These are phyloP conservation scores for Nelumbo lutea DNA, from an alignment of 164 flowering plant species.

Conservation along the genomic window DNA sequence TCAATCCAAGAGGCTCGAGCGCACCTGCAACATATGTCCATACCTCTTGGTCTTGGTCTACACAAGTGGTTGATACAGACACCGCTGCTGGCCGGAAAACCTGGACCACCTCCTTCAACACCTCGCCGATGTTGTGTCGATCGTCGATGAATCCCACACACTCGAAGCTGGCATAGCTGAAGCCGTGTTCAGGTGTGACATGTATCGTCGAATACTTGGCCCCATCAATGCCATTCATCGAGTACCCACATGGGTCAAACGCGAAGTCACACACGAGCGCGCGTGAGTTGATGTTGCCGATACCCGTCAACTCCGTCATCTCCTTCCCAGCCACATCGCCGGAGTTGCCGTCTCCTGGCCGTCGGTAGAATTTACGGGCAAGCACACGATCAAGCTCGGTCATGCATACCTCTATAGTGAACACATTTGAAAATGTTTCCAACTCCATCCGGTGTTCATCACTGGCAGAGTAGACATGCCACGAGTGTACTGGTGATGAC, in stretches of 20 bases:
- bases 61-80: slow-evolving; percentile 52
- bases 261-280: slow-evolving; percentile 72
- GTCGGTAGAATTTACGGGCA: slow-evolving; percentile 56
- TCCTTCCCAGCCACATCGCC: slow-evolving; percentile 63
- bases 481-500: slow-evolving; percentile 49
- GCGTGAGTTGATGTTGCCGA: slow-evolving; percentile 40
- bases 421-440: slow-evolving; percentile 11
- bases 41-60: slow-evolving; percentile 16
- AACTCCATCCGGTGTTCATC: slow-evolving; percentile 11
- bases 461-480: slow-evolving; percentile 85
- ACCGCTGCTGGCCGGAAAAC: slow-evolving; percentile 72
- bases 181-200: slow-evolving; percentile 96
- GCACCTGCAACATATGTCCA: slow-evolving; percentile 38
- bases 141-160: slow-evolving; percentile 51
- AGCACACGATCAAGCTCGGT: slow-evolving; percentile 61
- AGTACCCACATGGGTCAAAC: slow-evolving; percentile 97
- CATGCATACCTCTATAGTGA: slow-evolving; percentile 88
- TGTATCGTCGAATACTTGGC: slow-evolving; percentile 80
- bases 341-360: slow-evolving; percentile 26
- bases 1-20: slow-evolving; percentile 51
- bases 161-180: slow-evolving; percentile 92
- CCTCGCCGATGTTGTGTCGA: slow-evolving; percentile 21
- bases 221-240: slow-evolving; percentile 81
- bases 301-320: slow-evolving; percentile 76
- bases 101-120: slow-evolving; percentile 50